These are phyloP conservation scores for Forsythia viridissima DNA, from an alignment of 257 asterid genomes.

Conservation along the genomic window DNA sequence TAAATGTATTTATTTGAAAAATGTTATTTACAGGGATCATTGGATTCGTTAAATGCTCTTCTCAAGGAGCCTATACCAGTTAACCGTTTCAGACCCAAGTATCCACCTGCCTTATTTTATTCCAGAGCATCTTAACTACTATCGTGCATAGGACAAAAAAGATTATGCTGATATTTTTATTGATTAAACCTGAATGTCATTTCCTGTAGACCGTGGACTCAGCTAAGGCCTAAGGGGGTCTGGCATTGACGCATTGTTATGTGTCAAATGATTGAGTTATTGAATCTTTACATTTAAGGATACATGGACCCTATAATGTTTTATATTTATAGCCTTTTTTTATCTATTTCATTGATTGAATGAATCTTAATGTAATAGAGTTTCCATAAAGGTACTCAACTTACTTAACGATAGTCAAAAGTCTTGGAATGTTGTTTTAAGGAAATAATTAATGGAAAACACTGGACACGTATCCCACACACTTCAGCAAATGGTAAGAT, in stretches of 20 bases:
- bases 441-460: not conserved
- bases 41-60: constrained; percentile 53
- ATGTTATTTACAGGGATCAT: constrained; percentile 45
- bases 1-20: not conserved
- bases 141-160: too few relatives aligned
- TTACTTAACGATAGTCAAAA: not conserved
- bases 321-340: not conserved
- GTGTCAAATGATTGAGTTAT: not conserved
- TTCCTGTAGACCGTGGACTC: not conserved
- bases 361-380: not conserved
- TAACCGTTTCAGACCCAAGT: constrained; percentile 73
- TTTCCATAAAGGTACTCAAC: too few relatives aligned
- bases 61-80: constrained; percentile 54
- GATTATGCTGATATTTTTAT: not conserved
- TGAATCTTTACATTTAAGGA: not conserved
- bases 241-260: not conserved
- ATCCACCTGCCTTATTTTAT: constrained; percentile 4
- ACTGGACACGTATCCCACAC: not conserved
- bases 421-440: not conserved
- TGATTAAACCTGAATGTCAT: not conserved
- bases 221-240: not conserved
- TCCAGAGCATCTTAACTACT: not conserved
- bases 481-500: not conserved
- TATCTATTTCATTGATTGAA: not conserved
- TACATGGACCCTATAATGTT: not conserved